phyloP scores from a whole-genome alignment of 495 filamentous ascomycete species.

The Podospora sp. region DNA sequence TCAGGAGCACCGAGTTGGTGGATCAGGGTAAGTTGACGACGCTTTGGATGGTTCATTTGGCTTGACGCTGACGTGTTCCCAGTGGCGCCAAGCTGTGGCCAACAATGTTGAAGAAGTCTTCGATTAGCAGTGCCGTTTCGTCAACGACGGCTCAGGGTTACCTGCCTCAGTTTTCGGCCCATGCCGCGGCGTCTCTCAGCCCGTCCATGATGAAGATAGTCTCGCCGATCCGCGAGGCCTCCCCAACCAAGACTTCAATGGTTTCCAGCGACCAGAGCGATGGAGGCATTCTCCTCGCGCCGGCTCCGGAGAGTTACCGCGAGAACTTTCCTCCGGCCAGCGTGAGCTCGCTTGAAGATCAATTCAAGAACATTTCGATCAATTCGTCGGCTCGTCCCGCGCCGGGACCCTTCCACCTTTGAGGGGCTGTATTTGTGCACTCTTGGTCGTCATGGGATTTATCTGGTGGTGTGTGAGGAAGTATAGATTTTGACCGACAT shows the following conservation, averaged over 20 bases:
- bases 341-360: conserved; percentile 33
- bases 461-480: conserved; percentile 2
- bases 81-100: conserved; percentile 43
- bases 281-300: conserved; percentile 26
- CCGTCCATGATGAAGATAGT: conserved; percentile 39
- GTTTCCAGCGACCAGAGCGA: conserved; percentile 26
- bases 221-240: conserved; percentile 27
- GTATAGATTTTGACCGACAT: conserved; percentile 8
- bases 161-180: conserved; percentile 48
- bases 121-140: conserved; percentile 47
- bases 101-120: conserved; percentile 46
- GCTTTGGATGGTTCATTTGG: background rate
- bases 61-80: conserved; percentile 13
- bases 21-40: conserved; percentile 27
- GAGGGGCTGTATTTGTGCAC: background rate
- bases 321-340: conserved; percentile 46
- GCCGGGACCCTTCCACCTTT: conserved; percentile 8
- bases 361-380: conserved; percentile 32
- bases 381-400: conserved; percentile 20
- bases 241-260: conserved; percentile 27
- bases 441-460: background rate
- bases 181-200: conserved; percentile 47
- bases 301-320: conserved; percentile 38
- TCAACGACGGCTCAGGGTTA: conserved; percentile 51
- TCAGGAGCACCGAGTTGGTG: conserved; percentile 30